Conservation (phyloP, 495 filamentous ascomycete genomes). For the Xylaria castorea region DNA sequence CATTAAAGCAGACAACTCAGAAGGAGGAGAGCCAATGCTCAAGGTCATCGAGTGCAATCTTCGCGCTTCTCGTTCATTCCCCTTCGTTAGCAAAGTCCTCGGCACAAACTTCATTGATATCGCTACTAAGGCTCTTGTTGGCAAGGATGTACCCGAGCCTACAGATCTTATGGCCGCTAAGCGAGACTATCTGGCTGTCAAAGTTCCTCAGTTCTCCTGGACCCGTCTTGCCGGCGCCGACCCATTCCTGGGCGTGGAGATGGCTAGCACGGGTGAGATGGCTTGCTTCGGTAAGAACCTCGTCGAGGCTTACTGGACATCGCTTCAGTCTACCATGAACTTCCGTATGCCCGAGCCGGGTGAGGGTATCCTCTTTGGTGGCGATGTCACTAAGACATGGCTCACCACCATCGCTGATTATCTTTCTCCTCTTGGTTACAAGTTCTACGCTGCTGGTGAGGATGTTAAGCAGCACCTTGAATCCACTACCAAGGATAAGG, state of each 20-base stretch:
- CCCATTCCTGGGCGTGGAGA: constrained; percentile 97
- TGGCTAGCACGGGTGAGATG: constrained; percentile 96
- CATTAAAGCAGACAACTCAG: constrained; percentile 83
- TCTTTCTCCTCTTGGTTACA: constrained; percentile 88
- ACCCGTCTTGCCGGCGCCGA: constrained; percentile 97
- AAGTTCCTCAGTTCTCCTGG: constrained; percentile 99
- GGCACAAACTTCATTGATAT: constrained; percentile 98
- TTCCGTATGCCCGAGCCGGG: constrained; percentile 94
- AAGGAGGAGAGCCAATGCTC: constrained; percentile 73
- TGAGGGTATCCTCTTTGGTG: constrained; percentile 92
- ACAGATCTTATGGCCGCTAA: constrained; percentile 87
- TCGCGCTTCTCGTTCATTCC: constrained; percentile 96
- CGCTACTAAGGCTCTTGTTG: constrained; percentile 90
- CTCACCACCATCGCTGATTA: constrained; percentile 81
- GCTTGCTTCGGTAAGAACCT: constrained; percentile 97
- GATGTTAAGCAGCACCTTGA: constrained; percentile 86
- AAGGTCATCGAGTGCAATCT: constrained; percentile 99
- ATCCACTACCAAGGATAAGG: constrained; percentile 65
- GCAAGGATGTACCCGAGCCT: constrained; percentile 83
- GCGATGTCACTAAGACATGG: constrained; percentile 69
- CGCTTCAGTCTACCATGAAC: constrained; percentile 97
- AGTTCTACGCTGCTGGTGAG: constrained; percentile 83
- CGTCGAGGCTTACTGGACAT: constrained; percentile 96
- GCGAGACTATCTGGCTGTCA: constrained; percentile 92
- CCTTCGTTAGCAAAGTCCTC: constrained; percentile 95